Evolutionary conservation across 495 filamentous ascomycete species (phyloP), one percentile per base, ranked within the genome.

Genomic region (Lineolata rhizophorae): DNA sequence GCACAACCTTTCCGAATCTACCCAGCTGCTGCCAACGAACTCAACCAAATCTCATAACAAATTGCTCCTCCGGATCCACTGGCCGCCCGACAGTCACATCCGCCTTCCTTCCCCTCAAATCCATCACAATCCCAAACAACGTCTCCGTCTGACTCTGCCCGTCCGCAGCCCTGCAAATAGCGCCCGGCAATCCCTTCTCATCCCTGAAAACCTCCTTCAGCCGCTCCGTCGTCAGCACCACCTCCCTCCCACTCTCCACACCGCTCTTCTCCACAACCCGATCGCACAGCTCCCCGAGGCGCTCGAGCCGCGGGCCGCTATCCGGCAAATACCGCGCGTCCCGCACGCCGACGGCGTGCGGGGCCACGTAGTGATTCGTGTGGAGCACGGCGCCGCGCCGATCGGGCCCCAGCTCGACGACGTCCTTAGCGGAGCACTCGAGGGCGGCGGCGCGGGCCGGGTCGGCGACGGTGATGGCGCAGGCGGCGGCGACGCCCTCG

Each of bases 381-480:
- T 79, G 73, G 2, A 53, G 56, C 2, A 77, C 51, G 5, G 59
- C 45, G 0, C 58, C 60, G 1, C 50, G 39, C 1, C 42, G 40
- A 40, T 68, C 58, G 43, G 38, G 32, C 24, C 30, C 61, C 55
- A 20, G 73, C 38, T 39, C 60, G 49, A 27, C 58, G 56, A 33
- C 70, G 47, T 31, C 68, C 65, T 1, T 54, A 14, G 56, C 56
- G 5, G 64, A 67, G 37, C 68, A 62, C 44, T 76, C 72, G 11
- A 75, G 50, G 0, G 70, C 70, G 0, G 62, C 44, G 0, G 61
- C 60, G 2, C 55, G 59, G 0, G 44, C 57, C 3, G 47, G 37
- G 43, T 78, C 72, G 4, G 61, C 67, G 14, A 76, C 49, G 5
- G 75, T 43, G 14, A 76, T 67, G 40, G 76, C 69, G 26, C 60